Base-by-base conservation (phyloP, 306 rosid species). In the Ceratonia siliqua region DNA sequence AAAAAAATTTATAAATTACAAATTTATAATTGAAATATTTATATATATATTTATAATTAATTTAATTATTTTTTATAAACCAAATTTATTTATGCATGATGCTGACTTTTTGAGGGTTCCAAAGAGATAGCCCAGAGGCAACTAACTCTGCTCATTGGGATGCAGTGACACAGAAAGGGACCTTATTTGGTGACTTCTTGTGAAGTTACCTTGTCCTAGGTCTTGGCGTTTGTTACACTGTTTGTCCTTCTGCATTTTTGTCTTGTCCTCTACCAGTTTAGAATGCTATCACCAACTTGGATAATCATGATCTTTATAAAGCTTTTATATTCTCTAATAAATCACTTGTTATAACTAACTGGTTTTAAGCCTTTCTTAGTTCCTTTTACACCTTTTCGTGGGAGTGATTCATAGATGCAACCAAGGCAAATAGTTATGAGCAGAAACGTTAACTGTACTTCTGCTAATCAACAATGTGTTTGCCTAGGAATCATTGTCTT, bases 401-500 rank as follows among this genome's bases (percentile, higher is more conserved):
- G 24, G 45, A 53, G 52, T 24, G 38, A 39, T 30, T 5, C 39
- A n/a, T 18, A 58, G 80, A 75, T 69, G 78, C 69, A 62, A 61
- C 56, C 84, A 9, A 81, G 45, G 73, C 59, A 80, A 68, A 68
- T 24, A 11, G 53, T 41, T 59, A 11, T 59, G 53, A 59, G 15
- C 11, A 48, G 8, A 7, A 79, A 77, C 24, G 27, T 72, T 48
- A 67, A 61, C 32, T 35, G 39, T 12, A 36, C 28, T 55, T 25
- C 15, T 15, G 24, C 45, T 41, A 56, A 8, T 11, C 24, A 24
- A 68, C 18, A 25, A 57, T 38, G 22, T 7, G 45, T 54, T 71
- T 61, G 38, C 13, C 59, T 32, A 9, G 58, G 50, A 79, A 68
- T 5, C 68, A 56, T 75, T 33, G 84, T 30, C 32, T 67, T 73